Evolutionary conservation across 2,329 filamentous ascomycete genomes (phyloP).

Genomic region (Fusarium tanahbumbuense): DNA sequence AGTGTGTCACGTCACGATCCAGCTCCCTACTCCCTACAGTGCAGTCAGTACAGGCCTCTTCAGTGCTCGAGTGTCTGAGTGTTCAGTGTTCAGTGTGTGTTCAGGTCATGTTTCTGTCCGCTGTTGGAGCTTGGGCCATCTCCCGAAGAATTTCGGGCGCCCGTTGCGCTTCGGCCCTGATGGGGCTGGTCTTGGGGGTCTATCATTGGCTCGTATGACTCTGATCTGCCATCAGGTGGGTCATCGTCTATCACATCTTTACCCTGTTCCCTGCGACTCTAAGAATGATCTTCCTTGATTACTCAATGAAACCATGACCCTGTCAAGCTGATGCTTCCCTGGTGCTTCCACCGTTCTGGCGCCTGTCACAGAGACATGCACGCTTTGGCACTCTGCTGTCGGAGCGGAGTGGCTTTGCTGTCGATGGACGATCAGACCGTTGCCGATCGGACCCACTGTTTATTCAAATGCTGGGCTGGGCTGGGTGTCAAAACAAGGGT

Average conservation of each 20-base stretch:
- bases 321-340: conserved; percentile 40
- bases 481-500: background rate
- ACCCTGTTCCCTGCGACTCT: conserved; percentile 18
- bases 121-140: conserved; percentile 19
- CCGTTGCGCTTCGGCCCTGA: conserved; percentile 38
- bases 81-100: conserved; percentile 9
- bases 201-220: conserved; percentile 21
- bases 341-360: conserved; percentile 39
- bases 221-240: conserved; percentile 10
- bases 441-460: conserved; percentile 37
- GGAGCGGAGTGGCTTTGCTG: conserved; percentile 14
- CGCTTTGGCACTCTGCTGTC: conserved; percentile 4
- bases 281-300: conserved; percentile 32
- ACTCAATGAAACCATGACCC: conserved; percentile 5
- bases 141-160: conserved; percentile 46
- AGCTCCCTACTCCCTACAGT: background rate
- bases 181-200: background rate
- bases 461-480: background rate
- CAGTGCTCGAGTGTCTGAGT: background rate
- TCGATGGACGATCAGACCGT: conserved; percentile 24
- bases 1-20: conserved; percentile 33
- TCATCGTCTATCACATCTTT: conserved; percentile 3
- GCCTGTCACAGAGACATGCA: conserved; percentile 29
- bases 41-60: background rate
- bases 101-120: conserved; percentile 1